Evolutionary conservation across 2,329 filamentous ascomycete species (phyloP), one percentile per base, ranked within the genome.

Genomic region (Ustulina deusta): DNA sequence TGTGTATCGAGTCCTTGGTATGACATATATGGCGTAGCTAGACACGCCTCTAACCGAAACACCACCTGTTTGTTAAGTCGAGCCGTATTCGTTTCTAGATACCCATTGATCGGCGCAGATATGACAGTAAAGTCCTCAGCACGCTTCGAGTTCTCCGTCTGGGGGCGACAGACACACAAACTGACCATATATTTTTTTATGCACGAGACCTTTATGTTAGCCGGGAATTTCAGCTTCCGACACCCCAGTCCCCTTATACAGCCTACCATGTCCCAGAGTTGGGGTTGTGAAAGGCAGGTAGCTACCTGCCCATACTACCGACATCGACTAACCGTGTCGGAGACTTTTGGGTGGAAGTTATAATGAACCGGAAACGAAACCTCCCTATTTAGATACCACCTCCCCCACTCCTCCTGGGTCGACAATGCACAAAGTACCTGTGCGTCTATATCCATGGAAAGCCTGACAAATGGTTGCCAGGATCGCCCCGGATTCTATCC

Each of bases 121-220:
- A 20, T 38, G 36, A 15, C 36, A 38, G 36, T 38, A 22, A 27
- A 34, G n/a, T 15, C 10, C 27, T 52, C 15, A 4, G 17, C 17
- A 11, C 34, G 49, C 49, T 57, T 46, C 38, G 6, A 32, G 17
- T 42, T 57, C n/a, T 44, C 42, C 42, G 27, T 48, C 17, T 58
- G 10, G 15, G 29, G 20, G n/a, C n/a, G n/a, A n/a, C n/a, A n/a
- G n/a, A n/a, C n/a, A n/a, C n/a, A n/a, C n/a, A n/a, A n/a, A n/a
- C n/a, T n/a, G n/a, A n/a, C n/a, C n/a, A n/a, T n/a, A n/a, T n/a
- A n/a, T n/a, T n/a, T n/a, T n/a, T n/a, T n/a, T n/a, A n/a, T n/a
- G n/a, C n/a, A n/a, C n/a, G n/a, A n/a, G n/a, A n/a, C n/a, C n/a
- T n/a, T n/a, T n/a, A n/a, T n/a, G n/a, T n/a, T n/a, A n/a, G n/a